phyloP scores from a whole-genome alignment of 345 rosid species.

The Salix dunnii region DNA sequence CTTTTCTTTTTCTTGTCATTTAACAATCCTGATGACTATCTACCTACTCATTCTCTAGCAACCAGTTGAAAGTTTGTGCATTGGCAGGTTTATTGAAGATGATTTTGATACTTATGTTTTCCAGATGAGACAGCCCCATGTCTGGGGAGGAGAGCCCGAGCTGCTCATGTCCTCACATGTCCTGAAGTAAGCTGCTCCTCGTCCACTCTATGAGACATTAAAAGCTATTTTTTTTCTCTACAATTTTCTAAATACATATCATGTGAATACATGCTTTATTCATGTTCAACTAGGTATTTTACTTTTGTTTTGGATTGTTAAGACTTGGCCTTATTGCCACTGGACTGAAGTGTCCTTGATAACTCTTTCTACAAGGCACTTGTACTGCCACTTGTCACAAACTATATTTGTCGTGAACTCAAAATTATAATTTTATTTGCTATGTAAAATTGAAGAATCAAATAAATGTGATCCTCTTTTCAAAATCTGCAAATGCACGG shows the following conservation, averaged over 20 bases:
- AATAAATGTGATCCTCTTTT: neutral
- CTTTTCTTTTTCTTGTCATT: neutral
- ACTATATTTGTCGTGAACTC: neutral
- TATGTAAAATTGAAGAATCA: neutral
- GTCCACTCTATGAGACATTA: neutral
- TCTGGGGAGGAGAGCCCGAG: conserved; percentile 81
- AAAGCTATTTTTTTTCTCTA: neutral
- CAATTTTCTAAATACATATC: neutral
- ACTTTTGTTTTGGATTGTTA: neutral
- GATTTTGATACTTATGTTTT: conserved; percentile 53
- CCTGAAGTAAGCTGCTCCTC: conserved; percentile 33
- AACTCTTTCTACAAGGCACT: neutral
- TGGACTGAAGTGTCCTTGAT: neutral
- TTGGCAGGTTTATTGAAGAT: conserved; percentile 56
- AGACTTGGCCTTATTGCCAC: neutral
- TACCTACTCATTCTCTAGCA: neutral
- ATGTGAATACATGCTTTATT: neutral
- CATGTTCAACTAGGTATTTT: neutral
- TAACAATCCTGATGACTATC: neutral
- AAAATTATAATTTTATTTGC: neutral
- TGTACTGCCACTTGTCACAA: neutral
- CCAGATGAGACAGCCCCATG: conserved; percentile 59
- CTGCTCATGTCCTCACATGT: conserved; percentile 72
- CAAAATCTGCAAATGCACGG: neutral
- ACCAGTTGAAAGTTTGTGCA: conserved; percentile 3